Evolutionary conservation across 352 stramenopile genomes (phyloP).

Genomic region (Pythium chondricola): DNA sequence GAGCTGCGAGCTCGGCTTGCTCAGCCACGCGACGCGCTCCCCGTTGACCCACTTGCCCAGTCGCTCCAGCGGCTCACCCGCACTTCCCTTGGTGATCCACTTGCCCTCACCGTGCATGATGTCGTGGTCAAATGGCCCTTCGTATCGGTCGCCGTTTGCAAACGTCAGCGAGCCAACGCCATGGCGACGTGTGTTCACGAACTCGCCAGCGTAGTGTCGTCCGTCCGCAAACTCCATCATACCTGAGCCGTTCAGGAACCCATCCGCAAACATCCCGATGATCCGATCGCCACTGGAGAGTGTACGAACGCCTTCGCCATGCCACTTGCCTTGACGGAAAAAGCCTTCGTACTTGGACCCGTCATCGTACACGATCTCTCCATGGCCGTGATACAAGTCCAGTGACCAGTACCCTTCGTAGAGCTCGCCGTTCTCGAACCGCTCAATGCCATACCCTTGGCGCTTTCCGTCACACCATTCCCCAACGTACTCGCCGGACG

Average conservation of each 20-base stretch:
- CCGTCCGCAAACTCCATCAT: slow-evolving; percentile 66
- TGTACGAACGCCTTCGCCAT: slow-evolving; percentile 58
- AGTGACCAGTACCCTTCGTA: slow-evolving; percentile 76
- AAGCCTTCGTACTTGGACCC: slow-evolving; percentile 54
- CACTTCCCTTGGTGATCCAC: slow-evolving; percentile 30
- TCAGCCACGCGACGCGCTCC: slow-evolving; percentile 61
- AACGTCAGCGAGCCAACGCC: slow-evolving; percentile 80
- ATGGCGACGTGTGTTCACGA: slow-evolving; percentile 52
- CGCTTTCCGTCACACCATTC: slow-evolving; percentile 78
- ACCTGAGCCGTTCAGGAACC: slow-evolving; percentile 46
- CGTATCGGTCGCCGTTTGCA: slow-evolving; percentile 86
- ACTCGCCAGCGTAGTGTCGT: slow-evolving; percentile 60
- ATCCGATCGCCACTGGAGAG: slow-evolving; percentile 57
- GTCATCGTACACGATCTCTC: slow-evolving; percentile 64
- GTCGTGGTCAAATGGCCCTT: slow-evolving; percentile 84
- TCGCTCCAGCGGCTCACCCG: slow-evolving; percentile 52
- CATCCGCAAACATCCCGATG: slow-evolving; percentile 44
- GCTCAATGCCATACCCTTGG: slow-evolving; percentile 76
- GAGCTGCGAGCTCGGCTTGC: slow-evolving; percentile 57
- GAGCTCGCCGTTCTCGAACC: slow-evolving; percentile 62
- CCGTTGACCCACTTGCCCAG: slow-evolving; percentile 57
- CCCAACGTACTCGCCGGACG: slow-evolving; percentile 71
- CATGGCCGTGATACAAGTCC: slow-evolving; percentile 61
- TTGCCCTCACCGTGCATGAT: slow-evolving; percentile 82
- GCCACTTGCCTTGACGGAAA: slow-evolving; percentile 67